Percentiles rank a stretch among this genome's conserved stretches.
These are phyloP conservation scores for Lactifluus piperatus DNA, from an alignment of 768 basidiomycete genomes.

Conservation along the genomic window DNA sequence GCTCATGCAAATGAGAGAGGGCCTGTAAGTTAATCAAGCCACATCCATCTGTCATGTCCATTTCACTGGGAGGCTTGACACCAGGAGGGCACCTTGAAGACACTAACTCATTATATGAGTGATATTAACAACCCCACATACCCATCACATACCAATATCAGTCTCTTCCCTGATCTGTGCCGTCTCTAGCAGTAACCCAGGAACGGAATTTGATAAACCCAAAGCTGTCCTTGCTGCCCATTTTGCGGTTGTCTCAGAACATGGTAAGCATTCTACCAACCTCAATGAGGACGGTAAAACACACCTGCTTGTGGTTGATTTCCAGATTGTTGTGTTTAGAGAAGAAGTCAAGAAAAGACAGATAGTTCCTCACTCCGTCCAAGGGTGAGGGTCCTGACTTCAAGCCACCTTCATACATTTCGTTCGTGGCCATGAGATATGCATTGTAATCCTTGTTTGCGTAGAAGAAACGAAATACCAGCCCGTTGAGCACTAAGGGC, in stretches of 20 bases:
- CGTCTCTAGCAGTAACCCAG: slow-evolving; percentile 37
- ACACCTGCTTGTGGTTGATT: slow-evolving; percentile 43
- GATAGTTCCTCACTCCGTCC: slow-evolving; percentile 6
- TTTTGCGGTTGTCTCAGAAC: slow-evolving; percentile 48
- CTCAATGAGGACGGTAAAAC: not conserved
- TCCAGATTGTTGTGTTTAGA: slow-evolving; percentile 46
- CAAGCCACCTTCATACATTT: slow-evolving; percentile 24
- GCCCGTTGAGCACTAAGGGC: slow-evolving; percentile 44
- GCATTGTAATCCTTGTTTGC: slow-evolving; percentile 46
- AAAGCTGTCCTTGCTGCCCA: slow-evolving; percentile 56
- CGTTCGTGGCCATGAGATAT: slow-evolving; percentile 49
- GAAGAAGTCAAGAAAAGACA: slow-evolving; percentile 40
- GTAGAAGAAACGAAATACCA: slow-evolving; percentile 52
- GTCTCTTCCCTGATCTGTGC: slow-evolving; percentile 32
- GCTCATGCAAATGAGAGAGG: slow-evolving; percentile 24
- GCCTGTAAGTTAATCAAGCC: slow-evolving; percentile 57
- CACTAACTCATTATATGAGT: slow-evolving; percentile 19
- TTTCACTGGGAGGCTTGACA: slow-evolving; percentile 24
- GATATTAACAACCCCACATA: not conserved
- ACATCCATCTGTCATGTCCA: slow-evolving; percentile 62
- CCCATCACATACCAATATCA: slow-evolving; percentile 40
- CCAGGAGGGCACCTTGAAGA: slow-evolving; percentile 20
- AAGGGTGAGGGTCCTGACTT: not conserved
- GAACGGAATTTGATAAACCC: slow-evolving; percentile 55
- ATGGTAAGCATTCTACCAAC: not conserved